Evolutionary conservation across 2,329 filamentous ascomycete genomes (phyloP), one percentile per base, ranked within the genome.

Genomic region (Colletotrichum sp.): DNA sequence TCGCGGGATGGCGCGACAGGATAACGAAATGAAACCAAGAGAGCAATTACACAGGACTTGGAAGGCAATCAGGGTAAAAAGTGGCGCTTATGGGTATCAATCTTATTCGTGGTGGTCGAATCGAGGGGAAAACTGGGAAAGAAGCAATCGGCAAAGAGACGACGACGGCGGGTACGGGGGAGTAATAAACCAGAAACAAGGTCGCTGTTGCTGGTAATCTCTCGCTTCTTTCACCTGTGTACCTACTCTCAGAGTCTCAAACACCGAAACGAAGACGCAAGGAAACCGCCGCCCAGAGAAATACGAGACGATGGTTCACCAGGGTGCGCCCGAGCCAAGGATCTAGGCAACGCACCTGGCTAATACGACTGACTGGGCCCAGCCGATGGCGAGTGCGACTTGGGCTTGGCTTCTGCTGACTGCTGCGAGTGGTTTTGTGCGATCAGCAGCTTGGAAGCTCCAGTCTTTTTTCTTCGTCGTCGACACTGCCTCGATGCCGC

Each of bases 241-340:
- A 32, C 30, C 30, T 32, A 32, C 30, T 16, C 34, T 39, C 15
- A 39, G 34, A 16, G 15, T 39, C 34, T 48, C 44, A 13, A 8
- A 22, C n/a, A 4, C 18, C 48, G 22, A 44, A 24, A 68, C 26
- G 15, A 59, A 39, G 22, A 18, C n/a, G 26, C 66, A 55, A 36
- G 65, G 39, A 57, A 34, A 34, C 26, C 30, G 9, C 48, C 65
- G 48, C 44, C 26, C 44, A 75, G 68, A 39, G 8, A 72, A 60
- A 75, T 72, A 75, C 73, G 69, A 72, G 73, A 75, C 69, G 72
- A 7, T 57, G 55, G 52, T n/a, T 24, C 63, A 48, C 15, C 44
- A 52, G 48, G 65, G 65, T 48, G 44, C 48, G 22, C 55, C 48
- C 9, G 28, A 68, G 52, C 52, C 67, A 59, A 59, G 67, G 52